Evolutionary conservation across 176 grass and related monocot genomes (phyloP).

Genomic region (Chloris gayana): DNA sequence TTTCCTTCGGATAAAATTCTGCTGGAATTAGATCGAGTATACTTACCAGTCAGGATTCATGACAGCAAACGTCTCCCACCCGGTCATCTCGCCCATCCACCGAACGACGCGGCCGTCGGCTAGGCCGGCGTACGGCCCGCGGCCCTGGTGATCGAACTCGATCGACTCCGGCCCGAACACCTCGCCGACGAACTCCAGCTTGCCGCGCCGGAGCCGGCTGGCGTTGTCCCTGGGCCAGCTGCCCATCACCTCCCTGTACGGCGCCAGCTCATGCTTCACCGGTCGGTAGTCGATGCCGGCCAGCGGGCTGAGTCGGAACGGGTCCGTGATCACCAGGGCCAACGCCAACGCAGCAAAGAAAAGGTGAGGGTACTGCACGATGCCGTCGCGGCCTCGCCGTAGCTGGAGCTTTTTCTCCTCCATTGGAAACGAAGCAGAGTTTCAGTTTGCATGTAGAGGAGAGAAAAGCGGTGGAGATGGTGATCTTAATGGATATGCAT

Average conservation of each 20-base stretch:
- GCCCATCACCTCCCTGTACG: slow-evolving; percentile 71
- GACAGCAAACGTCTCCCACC: slow-evolving; percentile 88
- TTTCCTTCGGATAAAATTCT: not conserved
- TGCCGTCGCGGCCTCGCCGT: slow-evolving; percentile 47
- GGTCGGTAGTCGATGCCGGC: slow-evolving; percentile 66
- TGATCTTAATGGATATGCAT: slow-evolving; percentile 38
- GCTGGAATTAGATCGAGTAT: not conserved
- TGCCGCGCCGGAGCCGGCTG: slow-evolving; percentile 71
- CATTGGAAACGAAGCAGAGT: slow-evolving; percentile 32
- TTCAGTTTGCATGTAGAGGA: slow-evolving; percentile 25
- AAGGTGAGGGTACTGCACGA: slow-evolving; percentile 56
- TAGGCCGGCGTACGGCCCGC: slow-evolving; percentile 77
- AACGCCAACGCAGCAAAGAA: slow-evolving; percentile 65
- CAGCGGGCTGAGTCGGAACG: slow-evolving; percentile 64
- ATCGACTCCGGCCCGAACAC: slow-evolving; percentile 93
- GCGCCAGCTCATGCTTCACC: slow-evolving; percentile 71
- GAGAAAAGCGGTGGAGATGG: not conserved
- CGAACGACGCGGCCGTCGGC: slow-evolving; percentile 91
- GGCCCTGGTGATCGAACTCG: slow-evolving; percentile 73
- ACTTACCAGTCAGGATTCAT: slow-evolving; percentile 70
- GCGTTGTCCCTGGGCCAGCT: slow-evolving; percentile 73
- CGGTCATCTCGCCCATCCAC: slow-evolving; percentile 67
- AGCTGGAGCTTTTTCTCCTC: slow-evolving; percentile 48
- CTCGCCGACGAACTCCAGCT: slow-evolving; percentile 73
- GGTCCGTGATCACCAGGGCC: slow-evolving; percentile 68